Conservation (phyloP, 2,329 filamentous ascomycete species). For the Tolypocladium inflatum region DNA sequence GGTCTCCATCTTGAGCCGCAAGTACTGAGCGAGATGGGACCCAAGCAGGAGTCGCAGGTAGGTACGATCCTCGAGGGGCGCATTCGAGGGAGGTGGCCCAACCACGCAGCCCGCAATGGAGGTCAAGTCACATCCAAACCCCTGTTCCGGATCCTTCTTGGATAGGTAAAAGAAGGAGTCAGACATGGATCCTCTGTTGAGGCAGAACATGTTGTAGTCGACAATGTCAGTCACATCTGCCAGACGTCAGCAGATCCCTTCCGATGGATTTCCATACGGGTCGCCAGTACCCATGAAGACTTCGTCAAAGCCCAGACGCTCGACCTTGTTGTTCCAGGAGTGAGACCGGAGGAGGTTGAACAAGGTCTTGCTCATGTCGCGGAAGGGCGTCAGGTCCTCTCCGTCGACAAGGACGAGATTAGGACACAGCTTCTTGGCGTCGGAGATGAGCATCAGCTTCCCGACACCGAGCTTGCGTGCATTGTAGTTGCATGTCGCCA, state of each 20-base stretch:
- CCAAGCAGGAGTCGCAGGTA: constrained; percentile 61
- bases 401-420: constrained; percentile 79
- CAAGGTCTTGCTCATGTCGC: constrained; percentile 74
- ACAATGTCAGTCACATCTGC: constrained; percentile 80
- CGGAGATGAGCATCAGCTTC: constrained; percentile 78
- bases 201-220: constrained; percentile 64
- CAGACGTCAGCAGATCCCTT: neutral
- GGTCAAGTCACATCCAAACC: constrained; percentile 71
- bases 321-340: constrained; percentile 69
- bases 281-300: constrained; percentile 42
- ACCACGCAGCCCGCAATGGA: constrained; percentile 52
- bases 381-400: constrained; percentile 77
- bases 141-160: constrained; percentile 61
- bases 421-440: constrained; percentile 72
- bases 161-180: constrained; percentile 76
- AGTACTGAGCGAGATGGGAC: constrained; percentile 68
- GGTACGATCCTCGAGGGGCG: constrained; percentile 25
- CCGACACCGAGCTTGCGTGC: constrained; percentile 63
- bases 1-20: constrained; percentile 64
- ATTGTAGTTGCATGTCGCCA: constrained; percentile 91
- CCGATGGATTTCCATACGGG: neutral
- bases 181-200: constrained; percentile 56
- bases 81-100: constrained; percentile 10
- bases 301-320: constrained; percentile 86
- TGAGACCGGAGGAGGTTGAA: constrained; percentile 63